These are phyloP conservation scores for Elaeis guineensis DNA, from an alignment of 176 grass and related monocot species.

Conservation along the genomic window DNA sequence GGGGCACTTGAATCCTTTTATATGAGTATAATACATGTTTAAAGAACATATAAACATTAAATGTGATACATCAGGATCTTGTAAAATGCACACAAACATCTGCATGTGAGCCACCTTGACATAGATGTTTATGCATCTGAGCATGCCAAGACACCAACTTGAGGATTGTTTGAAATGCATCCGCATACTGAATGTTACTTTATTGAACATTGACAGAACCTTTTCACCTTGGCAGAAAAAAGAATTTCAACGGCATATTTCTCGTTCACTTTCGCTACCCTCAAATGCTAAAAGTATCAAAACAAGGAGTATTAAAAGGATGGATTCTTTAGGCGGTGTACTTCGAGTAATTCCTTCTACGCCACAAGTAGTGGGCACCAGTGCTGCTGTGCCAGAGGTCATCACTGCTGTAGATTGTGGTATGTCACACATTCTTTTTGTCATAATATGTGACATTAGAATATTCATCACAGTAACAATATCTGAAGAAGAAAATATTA, in stretches of 20 bases:
- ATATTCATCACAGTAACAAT: too few species aligned
- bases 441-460: background rate
- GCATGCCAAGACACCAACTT: too few species aligned
- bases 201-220: background rate
- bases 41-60: too few species aligned
- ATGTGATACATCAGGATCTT: too few species aligned
- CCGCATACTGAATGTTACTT: too few species aligned
- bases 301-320: slow-evolving; percentile 58
- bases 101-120: too few species aligned
- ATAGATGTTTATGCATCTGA: too few species aligned
- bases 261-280: slow-evolving; percentile 71
- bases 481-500: too few species aligned
- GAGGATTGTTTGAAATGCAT: too few species aligned
- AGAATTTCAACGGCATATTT: slow-evolving; percentile 32
- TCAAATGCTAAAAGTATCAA: slow-evolving; percentile 44
- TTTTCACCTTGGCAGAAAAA: slow-evolving; percentile 34
- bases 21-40: too few species aligned
- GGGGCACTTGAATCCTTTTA: too few species aligned
- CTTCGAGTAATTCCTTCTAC: slow-evolving; percentile 64
- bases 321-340: slow-evolving; percentile 65
- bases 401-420: slow-evolving; percentile 38
- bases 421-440: slow-evolving; percentile 4
- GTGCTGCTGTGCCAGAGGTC: slow-evolving; percentile 22
- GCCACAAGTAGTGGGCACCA: slow-evolving; percentile 15
- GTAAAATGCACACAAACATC: too few species aligned